Base-by-base conservation (phyloP, 2,329 filamentous ascomycete genomes). In the Dothideomycetidae sp. region DNA sequence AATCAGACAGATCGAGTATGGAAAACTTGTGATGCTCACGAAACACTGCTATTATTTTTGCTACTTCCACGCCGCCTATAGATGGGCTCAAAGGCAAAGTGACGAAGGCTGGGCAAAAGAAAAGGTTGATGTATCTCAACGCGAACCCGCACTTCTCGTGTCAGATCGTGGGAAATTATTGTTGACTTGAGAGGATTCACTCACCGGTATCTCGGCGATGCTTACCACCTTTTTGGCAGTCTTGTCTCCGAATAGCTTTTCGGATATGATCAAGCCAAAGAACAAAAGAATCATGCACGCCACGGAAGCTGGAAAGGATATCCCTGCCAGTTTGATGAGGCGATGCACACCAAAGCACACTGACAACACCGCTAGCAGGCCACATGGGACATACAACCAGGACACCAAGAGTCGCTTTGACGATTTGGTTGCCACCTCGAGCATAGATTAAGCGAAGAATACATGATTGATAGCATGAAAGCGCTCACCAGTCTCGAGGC, bases 21-120 rank as follows among this genome's bases (percentile, higher is more conserved):
- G 11, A 3, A 10, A 3, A 5, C 12, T 16, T 10, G 9, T 7
- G 15, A 14, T 15, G 12, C 5, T 49, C 46, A 73, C 71, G 47
- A 47, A 75, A 75, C 1, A 76, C 66, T 15, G 59, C 67, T 42
- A 75, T 70, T 29, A 75, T 72, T 48, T 73, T 73, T 28, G 62
- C 61, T 10, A 75, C 68, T 47, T 76, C 72, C 0, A 61, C 47
- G 2, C 64, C 62, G 13, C 67, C 62, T 12, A 75, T 70, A 0
- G 62, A 45, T 1, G 69, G 63, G 45, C 70, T 73, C 2, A 76
- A 57, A 5, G 72, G 71, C 1, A 76, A 56, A 17, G 73, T 58
- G 5, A 75, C 63, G 54, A 76, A 76, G 0, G 70, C 66, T 5
- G 70, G 71, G 2, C 66, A 71, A 46, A 75, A 75, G 45, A 72